Evolutionary conservation across 2,329 filamentous ascomycete genomes (phyloP).

Genomic region (Cladosporium sp.): DNA sequence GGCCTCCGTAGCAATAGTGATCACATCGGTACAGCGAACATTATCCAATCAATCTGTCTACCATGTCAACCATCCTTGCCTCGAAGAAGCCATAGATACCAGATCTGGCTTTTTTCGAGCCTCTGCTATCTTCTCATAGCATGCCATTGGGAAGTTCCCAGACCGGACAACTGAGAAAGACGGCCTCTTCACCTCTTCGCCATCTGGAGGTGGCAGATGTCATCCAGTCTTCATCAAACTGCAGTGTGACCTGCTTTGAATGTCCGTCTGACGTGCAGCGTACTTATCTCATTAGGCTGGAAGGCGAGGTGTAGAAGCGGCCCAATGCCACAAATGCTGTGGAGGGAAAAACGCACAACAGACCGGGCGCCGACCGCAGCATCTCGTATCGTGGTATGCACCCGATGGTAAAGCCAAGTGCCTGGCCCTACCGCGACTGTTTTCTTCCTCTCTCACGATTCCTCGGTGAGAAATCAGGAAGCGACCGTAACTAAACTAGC

Average conservation of each 20-base stretch:
- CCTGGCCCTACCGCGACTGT: too few relatives aligned
- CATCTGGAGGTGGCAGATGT: background rate
- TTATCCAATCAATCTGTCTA: background rate
- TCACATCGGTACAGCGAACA: background rate
- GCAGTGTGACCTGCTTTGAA: background rate
- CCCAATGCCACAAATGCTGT: too few relatives aligned
- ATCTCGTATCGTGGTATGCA: background rate
- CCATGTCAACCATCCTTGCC: background rate
- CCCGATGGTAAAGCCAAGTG: background rate
- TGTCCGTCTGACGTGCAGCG: background rate
- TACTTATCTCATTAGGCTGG: background rate
- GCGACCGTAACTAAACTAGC: background rate
- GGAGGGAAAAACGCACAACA: too few relatives aligned
- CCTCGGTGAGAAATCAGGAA: background rate
- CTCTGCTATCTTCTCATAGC: background rate
- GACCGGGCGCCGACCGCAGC: too few relatives aligned
- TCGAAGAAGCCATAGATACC: background rate
- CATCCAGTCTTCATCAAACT: background rate
- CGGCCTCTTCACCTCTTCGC: background rate
- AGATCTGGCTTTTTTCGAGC: background rate
- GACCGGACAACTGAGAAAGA: background rate
- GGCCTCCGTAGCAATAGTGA: background rate
- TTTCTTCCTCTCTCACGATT: background rate
- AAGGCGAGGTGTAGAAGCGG: too few relatives aligned
- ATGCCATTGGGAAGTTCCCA: background rate